Conservation (phyloP, 768 basidiomycete species). For the Russula earlei region DNA sequence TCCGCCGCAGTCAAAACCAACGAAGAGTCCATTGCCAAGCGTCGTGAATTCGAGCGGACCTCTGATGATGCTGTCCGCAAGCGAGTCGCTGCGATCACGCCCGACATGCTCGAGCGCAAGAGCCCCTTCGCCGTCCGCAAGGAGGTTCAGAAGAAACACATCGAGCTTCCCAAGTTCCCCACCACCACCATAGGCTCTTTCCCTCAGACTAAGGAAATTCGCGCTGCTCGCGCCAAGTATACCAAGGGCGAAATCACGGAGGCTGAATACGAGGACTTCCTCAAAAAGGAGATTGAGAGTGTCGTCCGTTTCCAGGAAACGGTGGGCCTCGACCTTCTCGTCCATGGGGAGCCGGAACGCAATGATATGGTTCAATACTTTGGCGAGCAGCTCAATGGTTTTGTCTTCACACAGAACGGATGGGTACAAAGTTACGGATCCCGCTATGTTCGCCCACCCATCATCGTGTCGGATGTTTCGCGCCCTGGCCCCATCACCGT, state of each 20-base stretch:
- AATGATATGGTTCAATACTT: conserved; percentile 99
- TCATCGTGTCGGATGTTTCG: conserved; percentile 96
- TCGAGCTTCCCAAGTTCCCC: conserved; percentile 93
- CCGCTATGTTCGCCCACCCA: conserved; percentile 97
- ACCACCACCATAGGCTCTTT: conserved; percentile 98
- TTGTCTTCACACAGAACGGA: conserved; percentile 96
- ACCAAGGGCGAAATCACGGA: conserved; percentile 82
- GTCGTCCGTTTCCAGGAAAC: conserved; percentile 97
- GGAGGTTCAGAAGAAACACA: conserved; percentile 79
- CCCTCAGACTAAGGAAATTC: conserved; percentile 99
- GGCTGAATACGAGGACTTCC: conserved; percentile 91
- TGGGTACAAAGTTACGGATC: conserved; percentile 99
- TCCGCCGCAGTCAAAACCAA: conserved; percentile 78
- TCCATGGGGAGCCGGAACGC: conserved; percentile 97
- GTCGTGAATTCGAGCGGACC: conserved; percentile 86
- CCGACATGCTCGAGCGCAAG: conserved; percentile 79
- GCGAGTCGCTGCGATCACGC: conserved; percentile 87
- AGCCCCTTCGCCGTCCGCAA: conserved; percentile 81
- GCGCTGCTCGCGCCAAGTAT: conserved; percentile 90
- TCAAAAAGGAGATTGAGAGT: conserved; percentile 91
- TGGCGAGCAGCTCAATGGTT: conserved; percentile 89
- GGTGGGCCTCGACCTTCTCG: conserved; percentile 91
- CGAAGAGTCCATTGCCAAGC: conserved; percentile 82
- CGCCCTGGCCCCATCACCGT: conserved; percentile 91
- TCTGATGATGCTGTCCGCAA: conserved; percentile 94